Conservation (phyloP, 1,284 basidiomycete genomes). For the Sporisorium scitamineum region DNA sequence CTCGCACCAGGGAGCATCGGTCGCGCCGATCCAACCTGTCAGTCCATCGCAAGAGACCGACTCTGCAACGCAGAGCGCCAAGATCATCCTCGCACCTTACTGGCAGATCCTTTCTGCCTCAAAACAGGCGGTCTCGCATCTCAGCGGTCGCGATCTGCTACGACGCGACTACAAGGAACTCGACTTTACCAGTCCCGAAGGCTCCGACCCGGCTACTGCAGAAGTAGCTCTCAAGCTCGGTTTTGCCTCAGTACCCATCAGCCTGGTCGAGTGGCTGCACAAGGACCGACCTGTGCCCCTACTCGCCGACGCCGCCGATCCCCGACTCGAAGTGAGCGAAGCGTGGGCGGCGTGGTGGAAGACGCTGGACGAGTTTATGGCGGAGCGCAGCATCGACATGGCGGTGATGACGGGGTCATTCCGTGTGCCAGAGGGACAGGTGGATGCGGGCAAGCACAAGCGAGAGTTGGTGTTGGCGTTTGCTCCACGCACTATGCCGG, state of each 20-base stretch:
- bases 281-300: slow-evolving; percentile 27
- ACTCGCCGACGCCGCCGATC: slow-evolving; percentile 18
- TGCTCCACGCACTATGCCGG: slow-evolving; percentile 20
- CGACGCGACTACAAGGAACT: slow-evolving; percentile 87
- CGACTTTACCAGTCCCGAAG: slow-evolving; percentile 14
- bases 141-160: slow-evolving; percentile 81
- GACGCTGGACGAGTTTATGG: slow-evolving; percentile 49
- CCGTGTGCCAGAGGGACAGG: slow-evolving; percentile 41
- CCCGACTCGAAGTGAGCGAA: slow-evolving; percentile 33
- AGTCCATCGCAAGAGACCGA: slow-evolving; percentile 37
- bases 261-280: slow-evolving; percentile 55
- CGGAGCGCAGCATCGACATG: slow-evolving; percentile 50
- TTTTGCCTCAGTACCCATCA: slow-evolving; percentile 55
- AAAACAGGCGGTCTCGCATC: slow-evolving; percentile 79
- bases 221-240: slow-evolving; percentile 42
- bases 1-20: neutral
- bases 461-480: slow-evolving; percentile 57
- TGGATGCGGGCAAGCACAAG: slow-evolving; percentile 53
- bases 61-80: slow-evolving; percentile 34
- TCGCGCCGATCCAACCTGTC: slow-evolving; percentile 36
- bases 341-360: slow-evolving; percentile 61
- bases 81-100: slow-evolving; percentile 70
- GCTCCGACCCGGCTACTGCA: neutral
- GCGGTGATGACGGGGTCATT: slow-evolving; percentile 59
- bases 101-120: slow-evolving; percentile 73